Percentiles rank a stretch among this genome's conserved stretches.
Evolutionary conservation across 768 basidiomycete species (phyloP).

Genomic region (Pleurotus pulmonarius): DNA sequence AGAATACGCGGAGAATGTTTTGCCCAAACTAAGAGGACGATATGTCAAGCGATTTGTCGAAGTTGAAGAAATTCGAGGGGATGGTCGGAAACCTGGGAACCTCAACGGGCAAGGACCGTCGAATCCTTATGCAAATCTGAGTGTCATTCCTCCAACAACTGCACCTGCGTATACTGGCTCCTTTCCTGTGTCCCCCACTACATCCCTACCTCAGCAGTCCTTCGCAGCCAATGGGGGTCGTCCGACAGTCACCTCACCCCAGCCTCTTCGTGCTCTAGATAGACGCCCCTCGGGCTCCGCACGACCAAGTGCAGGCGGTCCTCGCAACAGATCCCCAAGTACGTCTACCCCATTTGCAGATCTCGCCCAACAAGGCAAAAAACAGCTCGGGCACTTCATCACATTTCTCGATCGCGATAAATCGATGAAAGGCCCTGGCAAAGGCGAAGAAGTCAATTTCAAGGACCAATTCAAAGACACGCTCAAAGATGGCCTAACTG

Average conservation of each 20-base stretch:
- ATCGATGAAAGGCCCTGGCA: constrained; percentile 55
- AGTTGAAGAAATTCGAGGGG: constrained; percentile 51
- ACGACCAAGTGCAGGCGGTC: constrained; percentile 20
- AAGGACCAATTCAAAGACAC: constrained; percentile 6
- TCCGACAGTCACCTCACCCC: constrained; percentile 61
- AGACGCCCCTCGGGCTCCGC: constrained; percentile 65
- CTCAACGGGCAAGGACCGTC: background rate
- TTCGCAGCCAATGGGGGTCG: background rate
- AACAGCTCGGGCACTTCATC: constrained; percentile 81
- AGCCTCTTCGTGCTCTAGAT: constrained; percentile 72
- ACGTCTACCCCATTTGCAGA: constrained; percentile 82
- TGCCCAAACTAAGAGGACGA: constrained; percentile 75
- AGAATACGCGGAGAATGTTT: constrained; percentile 75
- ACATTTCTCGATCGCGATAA: constrained; percentile 80
- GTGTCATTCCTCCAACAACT: constrained; percentile 32
- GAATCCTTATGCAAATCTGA: constrained; percentile 1
- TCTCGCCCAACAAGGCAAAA: constrained; percentile 87
- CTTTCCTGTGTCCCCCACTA: background rate
- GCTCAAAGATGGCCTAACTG: constrained; percentile 4
- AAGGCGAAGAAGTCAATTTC: constrained; percentile 32
- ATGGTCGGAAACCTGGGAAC: background rate
- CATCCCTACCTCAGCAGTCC: background rate
- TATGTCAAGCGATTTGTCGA: constrained; percentile 87
- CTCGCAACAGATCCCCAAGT: constrained; percentile 75
- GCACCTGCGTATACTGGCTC: background rate